phyloP scores from a whole-genome alignment of 805 yeast genomes.

The Pichia insulana region DNA sequence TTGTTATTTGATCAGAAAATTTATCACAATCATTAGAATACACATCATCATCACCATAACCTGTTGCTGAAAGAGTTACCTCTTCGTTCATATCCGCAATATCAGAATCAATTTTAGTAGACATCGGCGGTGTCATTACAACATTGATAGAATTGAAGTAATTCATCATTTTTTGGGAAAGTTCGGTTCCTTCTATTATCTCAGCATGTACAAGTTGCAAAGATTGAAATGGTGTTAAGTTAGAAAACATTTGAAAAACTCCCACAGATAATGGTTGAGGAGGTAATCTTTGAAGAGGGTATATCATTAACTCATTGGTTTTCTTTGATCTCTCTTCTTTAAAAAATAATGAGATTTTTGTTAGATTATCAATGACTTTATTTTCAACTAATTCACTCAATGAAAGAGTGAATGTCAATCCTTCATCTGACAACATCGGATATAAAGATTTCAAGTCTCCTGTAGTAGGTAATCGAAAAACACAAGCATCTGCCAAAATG shows the following conservation, averaged over 20 bases:
- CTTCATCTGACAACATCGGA: constrained; percentile 4
- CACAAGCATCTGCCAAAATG: constrained; percentile 17
- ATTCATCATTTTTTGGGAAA: constrained; percentile 5
- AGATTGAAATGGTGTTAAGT: constrained; percentile 12
- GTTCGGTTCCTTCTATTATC: constrained; percentile 14
- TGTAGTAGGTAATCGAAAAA: constrained; percentile 14
- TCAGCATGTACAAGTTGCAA: constrained; percentile 18
- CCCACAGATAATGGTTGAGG: constrained; percentile 13
- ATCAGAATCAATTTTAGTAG: background rate
- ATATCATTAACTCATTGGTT: constrained; percentile 2
- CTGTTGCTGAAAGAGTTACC: constrained; percentile 17
- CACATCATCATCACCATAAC: constrained; percentile 23
- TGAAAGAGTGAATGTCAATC: constrained; percentile 15
- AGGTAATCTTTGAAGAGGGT: constrained; percentile 15
- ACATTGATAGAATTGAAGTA: background rate
- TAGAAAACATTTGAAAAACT: constrained; percentile 16
- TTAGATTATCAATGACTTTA: constrained; percentile 15
- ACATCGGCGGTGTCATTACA: background rate
- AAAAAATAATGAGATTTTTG: constrained; percentile 8
- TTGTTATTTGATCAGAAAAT: constrained; percentile 6
- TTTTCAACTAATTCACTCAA: constrained; percentile 16
- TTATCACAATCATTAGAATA: constrained; percentile 14
- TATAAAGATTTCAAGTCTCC: background rate
- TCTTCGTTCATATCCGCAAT: constrained; percentile 1
- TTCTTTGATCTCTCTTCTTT: background rate